Evolutionary conservation across 1,284 basidiomycete species (phyloP).

Genomic region (Golubevia sp.): DNA sequence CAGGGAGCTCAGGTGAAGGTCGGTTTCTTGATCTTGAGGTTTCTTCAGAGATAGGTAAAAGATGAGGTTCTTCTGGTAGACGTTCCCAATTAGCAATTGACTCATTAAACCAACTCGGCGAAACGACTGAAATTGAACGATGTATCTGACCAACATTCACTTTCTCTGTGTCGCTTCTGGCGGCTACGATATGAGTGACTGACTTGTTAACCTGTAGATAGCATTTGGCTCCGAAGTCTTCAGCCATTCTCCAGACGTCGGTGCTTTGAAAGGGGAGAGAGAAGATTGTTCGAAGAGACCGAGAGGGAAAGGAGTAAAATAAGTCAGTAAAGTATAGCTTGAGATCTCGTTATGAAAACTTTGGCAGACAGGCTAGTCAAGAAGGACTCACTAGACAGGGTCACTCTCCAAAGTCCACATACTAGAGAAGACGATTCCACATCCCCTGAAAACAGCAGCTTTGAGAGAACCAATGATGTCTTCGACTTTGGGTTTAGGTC

Average conservation of each 20-base stretch:
- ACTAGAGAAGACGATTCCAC: constrained; percentile 50
- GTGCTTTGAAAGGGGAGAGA: constrained; percentile 10
- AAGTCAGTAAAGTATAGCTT: not conserved
- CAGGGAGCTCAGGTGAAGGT: not conserved
- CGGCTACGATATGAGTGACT: constrained; percentile 50
- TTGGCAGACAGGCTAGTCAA: not conserved
- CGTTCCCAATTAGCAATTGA: constrained; percentile 41
- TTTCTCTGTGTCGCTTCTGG: constrained; percentile 44
- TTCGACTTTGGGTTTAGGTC: constrained; percentile 22
- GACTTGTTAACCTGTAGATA: constrained; percentile 16
- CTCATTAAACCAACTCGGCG: constrained; percentile 52
- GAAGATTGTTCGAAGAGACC: not conserved
- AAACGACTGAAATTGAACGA: constrained; percentile 37
- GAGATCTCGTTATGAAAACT: not conserved
- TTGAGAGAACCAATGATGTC: constrained; percentile 40
- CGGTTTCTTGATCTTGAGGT: not conserved
- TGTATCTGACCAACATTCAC: constrained; percentile 32
- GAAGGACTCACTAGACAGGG: constrained; percentile 19
- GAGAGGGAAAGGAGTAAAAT: not conserved
- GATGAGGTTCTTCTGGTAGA: constrained; percentile 33
- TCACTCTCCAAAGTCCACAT: constrained; percentile 41
- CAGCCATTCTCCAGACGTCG: constrained; percentile 40
- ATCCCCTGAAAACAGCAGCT: constrained; percentile 30
- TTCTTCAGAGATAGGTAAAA: constrained; percentile 15
- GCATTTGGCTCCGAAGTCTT: constrained; percentile 52